phyloP scores from a whole-genome alignment of 768 basidiomycete genomes.

The Suillus subaureus region DNA sequence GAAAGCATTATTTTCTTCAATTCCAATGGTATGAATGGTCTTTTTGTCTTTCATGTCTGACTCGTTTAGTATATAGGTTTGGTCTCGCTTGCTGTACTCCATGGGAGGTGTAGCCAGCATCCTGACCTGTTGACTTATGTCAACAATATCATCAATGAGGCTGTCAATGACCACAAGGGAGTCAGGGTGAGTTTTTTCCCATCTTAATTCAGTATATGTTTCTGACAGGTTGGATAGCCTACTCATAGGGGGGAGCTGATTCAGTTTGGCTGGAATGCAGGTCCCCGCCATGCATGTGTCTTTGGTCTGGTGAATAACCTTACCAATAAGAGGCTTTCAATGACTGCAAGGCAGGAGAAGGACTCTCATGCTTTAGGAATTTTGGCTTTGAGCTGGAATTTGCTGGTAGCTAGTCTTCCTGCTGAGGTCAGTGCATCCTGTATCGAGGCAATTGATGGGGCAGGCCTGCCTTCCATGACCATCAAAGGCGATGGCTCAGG shows the following conservation, averaged over 20 bases:
- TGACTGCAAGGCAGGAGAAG: not conserved
- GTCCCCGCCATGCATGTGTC: not conserved
- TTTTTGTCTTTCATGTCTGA: too few species aligned
- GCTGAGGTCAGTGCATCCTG: not conserved
- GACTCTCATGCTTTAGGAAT: not conserved
- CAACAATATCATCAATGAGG: not conserved
- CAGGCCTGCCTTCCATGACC: not conserved
- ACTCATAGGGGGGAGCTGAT: not conserved
- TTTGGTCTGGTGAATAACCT: conserved; percentile 9
- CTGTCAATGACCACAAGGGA: not conserved
- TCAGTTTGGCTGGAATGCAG: not conserved
- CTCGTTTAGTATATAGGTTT: not conserved
- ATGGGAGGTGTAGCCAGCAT: not conserved
- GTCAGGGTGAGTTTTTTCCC: not conserved
- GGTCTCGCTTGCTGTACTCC: not conserved
- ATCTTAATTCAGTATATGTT: not conserved
- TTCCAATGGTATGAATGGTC: not conserved
- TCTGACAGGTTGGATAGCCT: not conserved
- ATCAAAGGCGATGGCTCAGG: not conserved
- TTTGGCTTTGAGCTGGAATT: not conserved
- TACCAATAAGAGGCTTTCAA: not conserved
- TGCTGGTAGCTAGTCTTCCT: not conserved
- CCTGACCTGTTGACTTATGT: not conserved
- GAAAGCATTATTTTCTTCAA: not conserved
- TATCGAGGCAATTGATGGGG: not conserved